phyloP scores from a whole-genome alignment of 202 grass and related monocot genomes.

The Panicum hallii region DNA sequence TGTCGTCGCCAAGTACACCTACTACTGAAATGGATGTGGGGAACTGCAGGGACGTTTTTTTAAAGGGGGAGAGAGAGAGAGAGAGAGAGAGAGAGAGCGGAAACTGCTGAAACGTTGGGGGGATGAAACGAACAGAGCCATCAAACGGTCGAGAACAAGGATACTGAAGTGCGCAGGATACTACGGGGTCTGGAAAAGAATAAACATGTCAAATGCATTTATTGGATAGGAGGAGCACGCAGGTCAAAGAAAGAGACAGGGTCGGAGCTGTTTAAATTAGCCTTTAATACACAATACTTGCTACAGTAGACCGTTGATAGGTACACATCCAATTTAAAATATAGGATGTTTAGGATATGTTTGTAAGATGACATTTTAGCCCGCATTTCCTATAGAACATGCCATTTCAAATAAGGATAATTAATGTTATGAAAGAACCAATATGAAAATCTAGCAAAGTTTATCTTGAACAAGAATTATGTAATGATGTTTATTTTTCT shows the following conservation, averaged over 20 bases:
- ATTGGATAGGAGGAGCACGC: not conserved
- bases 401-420: not conserved
- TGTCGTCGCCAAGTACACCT: not conserved
- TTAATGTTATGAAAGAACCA: not conserved
- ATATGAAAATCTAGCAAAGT: not conserved
- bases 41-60: not conserved
- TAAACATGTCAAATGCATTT: conserved; percentile 16
- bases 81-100: too few relatives aligned
- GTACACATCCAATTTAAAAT: not conserved
- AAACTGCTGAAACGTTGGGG: not conserved
- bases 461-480: not conserved
- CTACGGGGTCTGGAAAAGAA: conserved; percentile 1
- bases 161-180: not conserved
- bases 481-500: not conserved
- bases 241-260: not conserved
- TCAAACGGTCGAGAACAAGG: not conserved
- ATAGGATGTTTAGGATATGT: not conserved
- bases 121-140: not conserved
- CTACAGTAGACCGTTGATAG: not conserved
- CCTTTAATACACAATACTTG: not conserved
- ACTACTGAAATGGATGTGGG: not conserved
- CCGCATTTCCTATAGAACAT: not conserved
- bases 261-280: not conserved
- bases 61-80: too few relatives aligned
- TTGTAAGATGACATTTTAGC: not conserved